Base-by-base conservation (phyloP, 1,284 basidiomycete genomes). In the Cutaneotrichosporon sp. region DNA sequence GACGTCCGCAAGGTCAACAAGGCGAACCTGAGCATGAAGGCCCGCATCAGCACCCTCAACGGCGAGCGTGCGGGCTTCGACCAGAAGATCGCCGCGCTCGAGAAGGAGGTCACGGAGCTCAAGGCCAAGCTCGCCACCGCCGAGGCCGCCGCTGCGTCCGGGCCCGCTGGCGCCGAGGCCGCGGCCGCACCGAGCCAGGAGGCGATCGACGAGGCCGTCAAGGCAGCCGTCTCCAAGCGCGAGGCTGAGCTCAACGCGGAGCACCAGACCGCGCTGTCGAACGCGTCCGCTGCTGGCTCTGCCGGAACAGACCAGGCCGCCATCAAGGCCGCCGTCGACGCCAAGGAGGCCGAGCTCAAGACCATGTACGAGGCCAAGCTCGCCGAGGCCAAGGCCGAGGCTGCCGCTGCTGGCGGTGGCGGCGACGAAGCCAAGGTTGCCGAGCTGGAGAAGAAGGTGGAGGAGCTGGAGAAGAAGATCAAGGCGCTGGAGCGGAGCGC, bases 1-100 rank as follows among this genome's bases (percentile, higher is more conserved):
- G 67, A 72, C 36, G 72, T 78, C 34, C 59, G 59, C 16, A 69
- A 66, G 62, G 75, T 77, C 60, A 77, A 78, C 59, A 69, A 70
- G 18, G 60, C 58, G 60, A 76, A 75, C 51, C 46, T 36, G 8
- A 51, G 45, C 2, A 56, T 75, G n/a, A 66, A 60, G 24, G 56
- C 58, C 6, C 54, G 65, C 11, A 50, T 71, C 18, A 59, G 66
- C 20, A 51, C 43, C 11, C 58, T 76, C 11, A 50, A 33, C 2
- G 34, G 42, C 2, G 69, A 69, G 50, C 65, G 67, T 45, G 59
- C 60, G 2, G 54, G 49, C 1, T 31, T 68, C n/a, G 63, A 70
- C 24, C 59, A 62, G 6, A 62, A 56, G 13, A 58, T 71, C 24
- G 51, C 58, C n/a, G 64, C 64, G 24, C 61, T 74, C 9, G 65